Evolutionary conservation across 1,284 basidiomycete species (phyloP).

Genomic region (Dichomitus squalens): DNA sequence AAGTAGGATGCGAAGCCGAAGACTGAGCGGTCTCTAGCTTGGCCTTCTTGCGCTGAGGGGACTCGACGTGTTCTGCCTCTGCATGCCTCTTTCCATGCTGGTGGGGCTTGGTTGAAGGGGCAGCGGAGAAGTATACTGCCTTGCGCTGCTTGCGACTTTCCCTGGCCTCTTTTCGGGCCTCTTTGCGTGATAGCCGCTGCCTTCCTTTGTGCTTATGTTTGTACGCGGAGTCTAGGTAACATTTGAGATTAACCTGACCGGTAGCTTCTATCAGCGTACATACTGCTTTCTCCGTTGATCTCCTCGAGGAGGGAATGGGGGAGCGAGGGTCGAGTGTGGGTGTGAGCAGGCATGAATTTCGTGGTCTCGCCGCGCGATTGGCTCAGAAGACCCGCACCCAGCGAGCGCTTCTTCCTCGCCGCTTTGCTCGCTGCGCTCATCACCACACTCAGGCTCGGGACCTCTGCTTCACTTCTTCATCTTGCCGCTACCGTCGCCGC

Average conservation of each 20-base stretch:
- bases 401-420: not conserved
- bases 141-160: slow-evolving; percentile 59
- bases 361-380: slow-evolving; percentile 11
- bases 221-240: slow-evolving; percentile 11
- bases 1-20: not conserved
- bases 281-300: slow-evolving; percentile 24
- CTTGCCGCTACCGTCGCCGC: not conserved
- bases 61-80: slow-evolving; percentile 43
- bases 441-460: not conserved
- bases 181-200: slow-evolving; percentile 53
- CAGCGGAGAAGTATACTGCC: slow-evolving; percentile 51
- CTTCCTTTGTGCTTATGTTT: slow-evolving; percentile 24
- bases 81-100: slow-evolving; percentile 30
- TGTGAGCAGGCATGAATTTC: slow-evolving; percentile 28
- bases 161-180: slow-evolving; percentile 64
- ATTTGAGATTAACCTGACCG: not conserved
- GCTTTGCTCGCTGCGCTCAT: slow-evolving; percentile 5
- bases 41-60: slow-evolving; percentile 48
- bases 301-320: slow-evolving; percentile 36
- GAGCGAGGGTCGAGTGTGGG: slow-evolving; percentile 28
- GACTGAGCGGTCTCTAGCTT: slow-evolving; percentile 25
- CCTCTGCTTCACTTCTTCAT: not conserved
- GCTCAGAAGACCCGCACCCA: not conserved
- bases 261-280: not conserved
- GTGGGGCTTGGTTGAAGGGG: slow-evolving; percentile 26